Percentiles rank a stretch among this genome's conserved stretches.
Evolutionary conservation across 2,329 filamentous ascomycete genomes (phyloP).

Genomic region (Rutstroemia sp.): DNA sequence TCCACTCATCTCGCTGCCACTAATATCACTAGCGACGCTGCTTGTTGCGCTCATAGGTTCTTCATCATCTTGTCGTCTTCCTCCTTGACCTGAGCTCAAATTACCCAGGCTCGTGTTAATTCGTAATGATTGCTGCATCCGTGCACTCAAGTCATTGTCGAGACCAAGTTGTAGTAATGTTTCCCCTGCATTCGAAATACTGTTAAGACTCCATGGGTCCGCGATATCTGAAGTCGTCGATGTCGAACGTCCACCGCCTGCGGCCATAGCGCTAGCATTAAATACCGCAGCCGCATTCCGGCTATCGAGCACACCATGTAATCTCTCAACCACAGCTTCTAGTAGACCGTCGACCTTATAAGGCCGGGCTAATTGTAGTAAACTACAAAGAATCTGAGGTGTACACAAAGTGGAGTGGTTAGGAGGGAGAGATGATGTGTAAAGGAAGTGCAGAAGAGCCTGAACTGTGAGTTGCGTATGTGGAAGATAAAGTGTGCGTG

Average conservation of each 20-base stretch:
- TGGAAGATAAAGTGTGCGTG: constrained; percentile 83
- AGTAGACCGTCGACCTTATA: constrained; percentile 90
- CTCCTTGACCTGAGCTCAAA: constrained; percentile 21
- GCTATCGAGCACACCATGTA: constrained; percentile 84
- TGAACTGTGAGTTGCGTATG: constrained; percentile 87
- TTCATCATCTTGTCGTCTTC: constrained; percentile 30
- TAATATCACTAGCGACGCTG: constrained; percentile 24
- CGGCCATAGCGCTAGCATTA: constrained; percentile 96
- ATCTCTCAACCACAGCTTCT: constrained; percentile 83
- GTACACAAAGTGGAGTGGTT: constrained; percentile 74
- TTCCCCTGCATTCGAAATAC: constrained; percentile 7
- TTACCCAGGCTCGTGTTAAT: constrained; percentile 43
- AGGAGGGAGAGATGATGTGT: constrained; percentile 81
- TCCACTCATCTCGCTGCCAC: constrained; percentile 22
- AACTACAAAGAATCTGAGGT: constrained; percentile 89
- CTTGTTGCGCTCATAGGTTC: constrained; percentile 27
- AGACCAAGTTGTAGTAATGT: constrained; percentile 16
- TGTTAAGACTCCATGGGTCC: constrained; percentile 38
- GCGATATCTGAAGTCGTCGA: constrained; percentile 41
- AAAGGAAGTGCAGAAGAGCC: constrained; percentile 85
- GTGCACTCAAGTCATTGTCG: constrained; percentile 14
- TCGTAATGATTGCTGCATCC: constrained; percentile 32
- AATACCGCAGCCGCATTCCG: constrained; percentile 95
- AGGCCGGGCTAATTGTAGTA: constrained; percentile 85
- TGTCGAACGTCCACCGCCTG: constrained; percentile 81